phyloP scores from a whole-genome alignment of 768 basidiomycete genomes.

The Tephrocybe sp. region DNA sequence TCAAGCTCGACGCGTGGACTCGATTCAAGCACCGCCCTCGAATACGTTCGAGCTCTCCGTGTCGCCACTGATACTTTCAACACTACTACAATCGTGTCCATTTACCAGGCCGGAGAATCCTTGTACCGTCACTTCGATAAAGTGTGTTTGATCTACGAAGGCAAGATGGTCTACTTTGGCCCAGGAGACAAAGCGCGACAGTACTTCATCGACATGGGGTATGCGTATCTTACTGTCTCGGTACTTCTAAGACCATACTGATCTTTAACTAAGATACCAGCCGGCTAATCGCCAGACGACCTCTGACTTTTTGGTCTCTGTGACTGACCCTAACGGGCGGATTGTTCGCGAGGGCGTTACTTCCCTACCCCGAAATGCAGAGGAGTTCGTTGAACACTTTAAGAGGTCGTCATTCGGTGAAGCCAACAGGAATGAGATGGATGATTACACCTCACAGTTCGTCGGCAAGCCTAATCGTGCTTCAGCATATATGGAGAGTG shows the following conservation, averaged over 20 bases:
- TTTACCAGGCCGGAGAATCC: conserved; percentile 81
- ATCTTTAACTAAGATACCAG: conserved; percentile 35
- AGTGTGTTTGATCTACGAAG: conserved; percentile 75
- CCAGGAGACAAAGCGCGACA: conserved; percentile 58
- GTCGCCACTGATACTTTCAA: conserved; percentile 55
- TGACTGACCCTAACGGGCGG: conserved; percentile 61
- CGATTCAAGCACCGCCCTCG: conserved; percentile 69
- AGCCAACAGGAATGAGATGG: conserved; percentile 44
- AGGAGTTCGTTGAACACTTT: conserved; percentile 55
- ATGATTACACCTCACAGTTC: conserved; percentile 39
- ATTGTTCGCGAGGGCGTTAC: conserved; percentile 41
- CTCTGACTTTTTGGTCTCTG: conserved; percentile 60
- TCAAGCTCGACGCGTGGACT: conserved; percentile 62
- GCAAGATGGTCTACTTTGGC: conserved; percentile 74
- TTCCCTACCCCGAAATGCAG: conserved; percentile 49
- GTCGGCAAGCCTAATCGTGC: conserved; percentile 43
- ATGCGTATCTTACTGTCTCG: conserved; percentile 1
- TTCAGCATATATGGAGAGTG: conserved; percentile 45
- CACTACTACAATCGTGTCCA: conserved; percentile 69
- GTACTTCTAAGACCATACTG: background rate
- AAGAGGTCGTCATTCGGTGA: conserved; percentile 35
- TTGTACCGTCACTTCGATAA: conserved; percentile 72
- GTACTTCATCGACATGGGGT: conserved; percentile 69
- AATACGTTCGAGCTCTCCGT: conserved; percentile 67
- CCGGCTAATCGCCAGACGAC: conserved; percentile 66